Evolutionary conservation across 148 eudicot genomes (phyloP).

Genomic region (Persicaria maculosa): DNA sequence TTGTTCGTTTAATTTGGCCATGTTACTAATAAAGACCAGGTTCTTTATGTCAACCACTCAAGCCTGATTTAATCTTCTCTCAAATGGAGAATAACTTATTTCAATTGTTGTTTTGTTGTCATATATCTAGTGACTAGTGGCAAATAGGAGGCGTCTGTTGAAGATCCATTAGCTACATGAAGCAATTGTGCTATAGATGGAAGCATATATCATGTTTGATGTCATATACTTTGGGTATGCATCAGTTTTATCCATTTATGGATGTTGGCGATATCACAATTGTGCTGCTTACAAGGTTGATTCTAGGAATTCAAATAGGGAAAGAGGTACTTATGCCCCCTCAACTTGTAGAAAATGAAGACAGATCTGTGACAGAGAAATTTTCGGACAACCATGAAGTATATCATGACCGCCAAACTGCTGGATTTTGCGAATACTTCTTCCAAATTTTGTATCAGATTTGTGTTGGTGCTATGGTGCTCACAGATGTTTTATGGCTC

Average conservation of each 20-base stretch:
- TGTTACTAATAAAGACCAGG: not conserved
- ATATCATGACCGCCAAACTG: conserved; percentile 27
- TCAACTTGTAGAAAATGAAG: conserved; percentile 29
- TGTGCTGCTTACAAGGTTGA: conserved; percentile 24
- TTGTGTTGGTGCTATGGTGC: conserved; percentile 74
- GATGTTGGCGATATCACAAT: conserved; percentile 45
- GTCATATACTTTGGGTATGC: too few relatives aligned
- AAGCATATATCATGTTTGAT: too few relatives aligned
- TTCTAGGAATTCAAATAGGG: conserved; percentile 32
- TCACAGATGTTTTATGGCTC: conserved; percentile 86
- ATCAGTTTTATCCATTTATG: conserved; percentile 55
- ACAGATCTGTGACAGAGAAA: conserved; percentile 17
- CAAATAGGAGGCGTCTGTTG: conserved; percentile 26
- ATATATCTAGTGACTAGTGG: conserved; percentile 19
- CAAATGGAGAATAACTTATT: conserved; percentile 2
- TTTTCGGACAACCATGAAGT: conserved; percentile 22
- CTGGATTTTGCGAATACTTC: conserved; percentile 45
- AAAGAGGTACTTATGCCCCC: conserved; percentile 44
- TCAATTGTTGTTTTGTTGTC: conserved; percentile 17
- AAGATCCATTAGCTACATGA: conserved; percentile 24
- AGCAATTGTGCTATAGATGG: conserved; percentile 35
- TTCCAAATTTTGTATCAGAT: conserved; percentile 71
- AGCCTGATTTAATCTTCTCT: not conserved
- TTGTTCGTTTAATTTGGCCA: not conserved
- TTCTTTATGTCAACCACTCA: not conserved